Base-by-base conservation (phyloP, 495 filamentous ascomycete genomes). In the Glonium stellatum region DNA sequence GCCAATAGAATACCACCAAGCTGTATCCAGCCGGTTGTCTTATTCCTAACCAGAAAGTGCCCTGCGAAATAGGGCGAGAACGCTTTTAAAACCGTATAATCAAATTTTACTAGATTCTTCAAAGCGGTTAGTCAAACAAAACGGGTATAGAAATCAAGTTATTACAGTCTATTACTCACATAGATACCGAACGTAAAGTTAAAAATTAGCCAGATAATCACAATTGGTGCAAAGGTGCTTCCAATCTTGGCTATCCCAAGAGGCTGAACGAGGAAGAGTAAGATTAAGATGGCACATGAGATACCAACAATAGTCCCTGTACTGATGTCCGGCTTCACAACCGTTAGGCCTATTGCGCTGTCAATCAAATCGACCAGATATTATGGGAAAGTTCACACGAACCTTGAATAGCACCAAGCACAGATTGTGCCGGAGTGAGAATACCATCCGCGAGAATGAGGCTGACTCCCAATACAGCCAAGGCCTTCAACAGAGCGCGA, bases 331-430 rank as follows among this genome's bases (percentile, higher is more conserved):
- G 76, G 71, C 19, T 69, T 67, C 5, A 79, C 77, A n/a, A 82
- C 78, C 36, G 75, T 71, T 31, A 86, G 71, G 11, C 74, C 87
- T 76, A 89, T 13, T 44, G 4, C 13, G 13, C 12, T 13, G 12
- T 44, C 13, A 44, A 18, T 11, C 18, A 44, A 13, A 44, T 13
- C 4, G 39, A 18, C 37, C 31, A 37, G 21, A 39, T 87, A 87
- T 39, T 87, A 85, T 8, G 84, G 85, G 67, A 82, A 85, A 8
- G 64, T 63, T 18, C 76, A 65, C 63, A 88, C 88, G 66, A 89
- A 85, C 1, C 86, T 76, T 89, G 84, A 39, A 87, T 83, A 4
- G 85, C 84, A 31, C 85, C 84, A 4, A 87, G 79, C 27, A 87
- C 82, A 4, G 83, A 85, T 66, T 87, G 84, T 4, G 84, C 84